These are phyloP conservation scores for Solanum pennellii DNA, from an alignment of 257 asterid genomes.

Conservation along the genomic window DNA sequence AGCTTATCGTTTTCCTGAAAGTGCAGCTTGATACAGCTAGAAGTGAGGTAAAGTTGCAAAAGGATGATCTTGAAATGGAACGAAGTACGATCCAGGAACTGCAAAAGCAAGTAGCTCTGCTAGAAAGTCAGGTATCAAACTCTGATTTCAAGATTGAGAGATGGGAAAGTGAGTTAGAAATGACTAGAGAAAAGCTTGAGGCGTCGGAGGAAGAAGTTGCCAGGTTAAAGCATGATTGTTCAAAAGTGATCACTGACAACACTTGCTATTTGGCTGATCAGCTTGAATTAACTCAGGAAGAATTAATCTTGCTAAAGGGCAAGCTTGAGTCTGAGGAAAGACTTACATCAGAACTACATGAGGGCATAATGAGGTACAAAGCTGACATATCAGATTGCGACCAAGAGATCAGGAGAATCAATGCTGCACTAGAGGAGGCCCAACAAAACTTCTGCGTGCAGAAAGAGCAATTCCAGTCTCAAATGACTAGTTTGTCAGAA, in stretches of 20 bases:
- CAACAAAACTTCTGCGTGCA: constrained; percentile 28
- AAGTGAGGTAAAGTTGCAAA: constrained; percentile 27
- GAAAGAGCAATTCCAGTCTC: constrained; percentile 49
- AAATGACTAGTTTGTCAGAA: constrained; percentile 29
- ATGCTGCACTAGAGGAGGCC: constrained; percentile 28
- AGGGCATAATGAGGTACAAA: constrained; percentile 10
- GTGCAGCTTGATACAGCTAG: constrained; percentile 29
- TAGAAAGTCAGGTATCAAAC: not conserved
- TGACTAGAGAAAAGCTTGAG: constrained; percentile 6
- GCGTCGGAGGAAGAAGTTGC: constrained; percentile 2
- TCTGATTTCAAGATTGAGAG: not conserved
- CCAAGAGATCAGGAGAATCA: constrained; percentile 28
- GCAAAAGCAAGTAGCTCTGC: constrained; percentile 26
- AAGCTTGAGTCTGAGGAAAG: constrained; percentile 30
- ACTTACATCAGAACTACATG: constrained; percentile 28
- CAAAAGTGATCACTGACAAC: constrained; percentile 2
- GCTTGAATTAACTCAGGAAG: constrained; percentile 6
- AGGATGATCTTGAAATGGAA: constrained; percentile 34
- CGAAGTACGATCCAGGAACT: constrained; percentile 29
- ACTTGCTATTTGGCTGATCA: not conserved
- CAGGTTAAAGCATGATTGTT: not conserved
- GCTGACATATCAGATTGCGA: constrained; percentile 29
- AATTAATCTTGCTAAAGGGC: constrained; percentile 18
- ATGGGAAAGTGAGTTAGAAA: constrained; percentile 1
- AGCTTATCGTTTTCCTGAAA: constrained; percentile 18